Percentiles rank a stretch among this genome's conserved stretches.
Conservation (phyloP, 345 rosid species). For the Hibiscus trionum region DNA sequence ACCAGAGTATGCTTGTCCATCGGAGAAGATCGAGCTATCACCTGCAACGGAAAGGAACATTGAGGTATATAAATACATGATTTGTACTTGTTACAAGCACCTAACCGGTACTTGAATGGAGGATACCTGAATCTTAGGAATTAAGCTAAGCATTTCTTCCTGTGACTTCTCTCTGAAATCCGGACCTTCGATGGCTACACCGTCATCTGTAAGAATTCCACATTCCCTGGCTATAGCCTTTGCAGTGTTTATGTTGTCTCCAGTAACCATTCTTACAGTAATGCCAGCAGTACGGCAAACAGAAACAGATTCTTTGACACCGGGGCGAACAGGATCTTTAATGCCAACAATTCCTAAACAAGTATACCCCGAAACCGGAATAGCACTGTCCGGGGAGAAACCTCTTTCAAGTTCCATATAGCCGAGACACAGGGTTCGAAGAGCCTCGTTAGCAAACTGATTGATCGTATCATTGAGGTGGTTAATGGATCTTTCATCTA, state of each 20-base stretch:
- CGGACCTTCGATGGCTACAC: slow-evolving; percentile 85
- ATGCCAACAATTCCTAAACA: slow-evolving; percentile 86
- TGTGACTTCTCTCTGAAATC: slow-evolving; percentile 73
- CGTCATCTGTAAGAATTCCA: slow-evolving; percentile 82
- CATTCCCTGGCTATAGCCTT: slow-evolving; percentile 94
- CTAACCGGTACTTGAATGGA: background rate
- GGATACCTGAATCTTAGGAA: slow-evolving; percentile 87
- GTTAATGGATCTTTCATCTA: slow-evolving; percentile 51
- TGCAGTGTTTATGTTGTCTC: slow-evolving; percentile 89
- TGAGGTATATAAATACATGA: background rate
- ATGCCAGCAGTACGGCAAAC: slow-evolving; percentile 81
- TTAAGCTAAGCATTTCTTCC: slow-evolving; percentile 57
- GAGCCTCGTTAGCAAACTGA: slow-evolving; percentile 80
- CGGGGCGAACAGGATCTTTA: slow-evolving; percentile 92
- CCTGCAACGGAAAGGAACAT: slow-evolving; percentile 34
- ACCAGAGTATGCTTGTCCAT: slow-evolving; percentile 88
- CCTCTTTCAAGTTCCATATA: slow-evolving; percentile 50
- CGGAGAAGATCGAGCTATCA: slow-evolving; percentile 97
- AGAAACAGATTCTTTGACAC: slow-evolving; percentile 88
- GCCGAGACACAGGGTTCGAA: slow-evolving; percentile 81
- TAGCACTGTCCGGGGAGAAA: slow-evolving; percentile 43
- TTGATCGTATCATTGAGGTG: slow-evolving; percentile 57
- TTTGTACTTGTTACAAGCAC: slow-evolving; percentile 1
- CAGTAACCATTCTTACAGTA: slow-evolving; percentile 89
- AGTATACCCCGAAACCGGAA: slow-evolving; percentile 61